Conservation (phyloP, 768 basidiomycete genomes). For the Lactarius trivialis region DNA sequence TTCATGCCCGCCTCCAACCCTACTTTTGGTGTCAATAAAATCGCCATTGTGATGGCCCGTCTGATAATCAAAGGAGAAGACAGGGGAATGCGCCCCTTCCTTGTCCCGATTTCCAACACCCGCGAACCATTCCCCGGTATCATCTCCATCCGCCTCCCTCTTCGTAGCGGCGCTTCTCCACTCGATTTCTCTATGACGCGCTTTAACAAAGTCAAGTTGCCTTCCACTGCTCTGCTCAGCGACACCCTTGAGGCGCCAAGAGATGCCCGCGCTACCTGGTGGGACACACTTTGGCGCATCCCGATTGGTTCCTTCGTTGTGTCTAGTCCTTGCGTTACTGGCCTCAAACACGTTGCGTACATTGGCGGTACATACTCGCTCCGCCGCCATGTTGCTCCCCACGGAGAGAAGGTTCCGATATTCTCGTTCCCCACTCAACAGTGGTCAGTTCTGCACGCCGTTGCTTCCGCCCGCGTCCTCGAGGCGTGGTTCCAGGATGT, state of each 20-base stretch:
- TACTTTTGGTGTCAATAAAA: constrained; percentile 45
- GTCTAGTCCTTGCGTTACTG: constrained; percentile 7
- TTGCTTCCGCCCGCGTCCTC: constrained; percentile 5
- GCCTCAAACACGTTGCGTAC: constrained; percentile 14
- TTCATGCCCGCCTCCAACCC: constrained; percentile 58
- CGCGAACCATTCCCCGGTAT: constrained; percentile 49
- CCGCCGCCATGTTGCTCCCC: constrained; percentile 2
- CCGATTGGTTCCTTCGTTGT: constrained; percentile 9
- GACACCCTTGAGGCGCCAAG: constrained; percentile 35
- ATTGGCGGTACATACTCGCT: constrained; percentile 9
- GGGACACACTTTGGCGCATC: constrained; percentile 37
- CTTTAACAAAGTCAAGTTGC: constrained; percentile 49
- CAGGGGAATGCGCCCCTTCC: constrained; percentile 46
- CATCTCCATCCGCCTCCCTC: constrained; percentile 42
- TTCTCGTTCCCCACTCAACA: constrained; percentile 12
- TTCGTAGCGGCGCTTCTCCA: constrained; percentile 45
- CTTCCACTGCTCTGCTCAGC: constrained; percentile 40
- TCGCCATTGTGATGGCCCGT: constrained; percentile 51
- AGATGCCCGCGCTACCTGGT: constrained; percentile 44
- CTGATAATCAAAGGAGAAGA: constrained; percentile 47
- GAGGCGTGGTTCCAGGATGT: constrained; percentile 15
- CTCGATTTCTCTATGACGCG: constrained; percentile 52
- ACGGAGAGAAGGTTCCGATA: not conserved
- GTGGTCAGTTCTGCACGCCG: constrained; percentile 8
- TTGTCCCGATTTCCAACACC: constrained; percentile 50